Percentiles rank a stretch among this genome's conserved stretches.
phyloP scores from a whole-genome alignment of 2,329 filamentous ascomycete species.

The Pseudophaeomoniella oleicola region DNA sequence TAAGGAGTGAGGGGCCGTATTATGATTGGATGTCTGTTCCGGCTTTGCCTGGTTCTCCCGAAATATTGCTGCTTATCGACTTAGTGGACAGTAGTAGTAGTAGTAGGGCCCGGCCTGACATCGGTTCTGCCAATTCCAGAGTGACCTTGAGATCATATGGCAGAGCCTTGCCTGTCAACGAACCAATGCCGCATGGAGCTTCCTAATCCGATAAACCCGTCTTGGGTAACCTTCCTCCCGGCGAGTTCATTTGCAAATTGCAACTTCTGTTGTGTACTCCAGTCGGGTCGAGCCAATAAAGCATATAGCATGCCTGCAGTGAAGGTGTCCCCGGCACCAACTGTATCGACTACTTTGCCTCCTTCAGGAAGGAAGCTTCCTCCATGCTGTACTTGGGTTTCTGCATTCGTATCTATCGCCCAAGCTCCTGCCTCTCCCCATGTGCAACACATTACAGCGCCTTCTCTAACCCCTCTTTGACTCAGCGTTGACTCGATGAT shows the following conservation, averaged over 20 bases:
- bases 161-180: neutral
- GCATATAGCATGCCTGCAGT: conserved; percentile 56
- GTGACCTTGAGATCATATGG: too few relatives aligned
- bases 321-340: conserved; percentile 65
- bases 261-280: conserved; percentile 35
- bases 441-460: conserved; percentile 39
- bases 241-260: conserved; percentile 52
- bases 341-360: conserved; percentile 34
- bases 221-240: conserved; percentile 50
- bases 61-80: too few relatives aligned
- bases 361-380: neutral
- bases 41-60: too few relatives aligned
- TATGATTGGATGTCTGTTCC: too few relatives aligned
- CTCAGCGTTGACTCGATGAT: conserved; percentile 37
- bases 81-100: too few relatives aligned
- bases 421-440: conserved; percentile 44
- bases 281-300: conserved; percentile 35
- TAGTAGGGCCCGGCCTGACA: too few relatives aligned
- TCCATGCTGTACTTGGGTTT: neutral
- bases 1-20: too few relatives aligned
- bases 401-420: conserved; percentile 20
- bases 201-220: conserved; percentile 47
- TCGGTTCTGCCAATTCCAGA: too few relatives aligned
- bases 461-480: conserved; percentile 5
- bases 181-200: conserved; percentile 3